These are phyloP conservation scores for Protea cynaroides DNA, from an alignment of 164 flowering plant species.

Conservation along the genomic window DNA sequence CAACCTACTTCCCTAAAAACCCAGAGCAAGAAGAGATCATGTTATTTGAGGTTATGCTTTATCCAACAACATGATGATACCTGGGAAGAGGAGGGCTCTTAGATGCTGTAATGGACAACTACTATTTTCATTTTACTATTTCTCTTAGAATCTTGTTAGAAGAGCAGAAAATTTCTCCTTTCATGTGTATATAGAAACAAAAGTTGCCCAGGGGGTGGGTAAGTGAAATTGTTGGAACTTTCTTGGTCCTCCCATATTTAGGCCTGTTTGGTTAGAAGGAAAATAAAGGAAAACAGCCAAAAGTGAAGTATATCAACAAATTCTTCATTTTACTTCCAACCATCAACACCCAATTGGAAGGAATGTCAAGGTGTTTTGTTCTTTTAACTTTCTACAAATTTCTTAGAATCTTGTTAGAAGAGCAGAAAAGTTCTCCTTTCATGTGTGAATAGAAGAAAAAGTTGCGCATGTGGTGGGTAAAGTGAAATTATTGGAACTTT, in stretches of 20 bases:
- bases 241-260: no score
- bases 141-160: not conserved
- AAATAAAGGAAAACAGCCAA: no score
- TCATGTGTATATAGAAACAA: not conserved
- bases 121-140: not conserved
- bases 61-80: slow-evolving; percentile 6
- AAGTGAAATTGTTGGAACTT: no score
- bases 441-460: not conserved
- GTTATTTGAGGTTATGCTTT: slow-evolving; percentile 10
- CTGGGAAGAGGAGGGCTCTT: not conserved
- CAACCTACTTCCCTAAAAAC: not conserved
- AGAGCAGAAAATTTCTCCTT: not conserved
- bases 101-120: not conserved
- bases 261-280: no score
- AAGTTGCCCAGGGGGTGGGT: no score
- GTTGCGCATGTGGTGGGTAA: no score
- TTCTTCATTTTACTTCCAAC: no score
- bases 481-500: no score
- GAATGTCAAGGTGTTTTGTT: no score
- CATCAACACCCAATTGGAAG: no score
- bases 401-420: not conserved
- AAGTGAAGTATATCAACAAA: no score
- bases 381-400: no score
- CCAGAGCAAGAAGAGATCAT: not conserved
- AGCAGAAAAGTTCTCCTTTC: not conserved